Percentiles rank a stretch among this genome's conserved stretches.
phyloP scores from a whole-genome alignment of 208 protist species.

The Trypanosoma theileri region DNA sequence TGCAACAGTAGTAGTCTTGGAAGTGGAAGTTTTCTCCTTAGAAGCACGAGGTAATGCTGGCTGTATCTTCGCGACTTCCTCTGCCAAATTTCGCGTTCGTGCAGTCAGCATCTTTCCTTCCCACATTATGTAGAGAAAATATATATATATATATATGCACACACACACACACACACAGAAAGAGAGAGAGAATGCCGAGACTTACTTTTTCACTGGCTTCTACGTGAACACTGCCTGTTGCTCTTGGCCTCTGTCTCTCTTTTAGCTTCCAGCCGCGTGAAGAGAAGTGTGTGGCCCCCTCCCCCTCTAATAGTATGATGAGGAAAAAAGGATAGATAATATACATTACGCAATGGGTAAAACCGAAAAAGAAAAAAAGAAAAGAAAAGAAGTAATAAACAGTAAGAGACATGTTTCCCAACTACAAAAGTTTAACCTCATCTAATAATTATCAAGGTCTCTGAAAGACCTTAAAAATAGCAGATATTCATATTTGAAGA shows the following conservation, averaged over 20 bases:
- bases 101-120: background rate
- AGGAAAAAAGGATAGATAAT: background rate
- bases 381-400: too few relatives aligned
- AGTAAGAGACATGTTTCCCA: too few relatives aligned
- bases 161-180: background rate
- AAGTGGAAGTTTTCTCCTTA: too few relatives aligned
- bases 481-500: too few relatives aligned
- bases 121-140: background rate
- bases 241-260: background rate
- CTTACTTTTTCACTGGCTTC: too few relatives aligned
- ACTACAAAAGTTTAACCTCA: too few relatives aligned
- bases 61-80: background rate
- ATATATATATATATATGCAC: background rate
- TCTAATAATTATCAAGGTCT: too few relatives aligned
- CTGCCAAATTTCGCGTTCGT: slow-evolving; percentile 1
- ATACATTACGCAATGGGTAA: slow-evolving; percentile 1
- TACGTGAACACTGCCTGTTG: too few relatives aligned
- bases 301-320: background rate
- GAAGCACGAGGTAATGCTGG: background rate
- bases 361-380: slow-evolving; percentile 1
- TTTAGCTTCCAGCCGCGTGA: background rate
- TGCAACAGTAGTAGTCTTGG: too few relatives aligned
- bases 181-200: too few relatives aligned
- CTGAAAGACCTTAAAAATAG: too few relatives aligned
- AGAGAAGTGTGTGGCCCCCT: too few relatives aligned